Evolutionary conservation across 176 grass and related monocot species (phyloP).

Genomic region (Puccinellia tenuiflora): DNA sequence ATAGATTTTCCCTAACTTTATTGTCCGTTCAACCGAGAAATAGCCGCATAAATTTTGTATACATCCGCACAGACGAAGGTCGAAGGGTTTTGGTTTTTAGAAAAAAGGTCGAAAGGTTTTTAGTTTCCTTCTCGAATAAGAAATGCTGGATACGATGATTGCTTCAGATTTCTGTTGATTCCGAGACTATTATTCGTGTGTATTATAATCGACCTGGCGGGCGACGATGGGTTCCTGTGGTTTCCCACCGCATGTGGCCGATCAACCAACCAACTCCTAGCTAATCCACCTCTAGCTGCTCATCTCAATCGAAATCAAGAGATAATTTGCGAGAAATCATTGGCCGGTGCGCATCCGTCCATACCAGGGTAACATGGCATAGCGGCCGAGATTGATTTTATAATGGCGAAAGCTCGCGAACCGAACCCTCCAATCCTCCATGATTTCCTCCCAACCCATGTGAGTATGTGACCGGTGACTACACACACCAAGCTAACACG

Average conservation of each 20-base stretch:
- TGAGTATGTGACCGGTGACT: not conserved
- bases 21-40: too few species aligned
- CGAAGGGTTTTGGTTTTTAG: too few species aligned
- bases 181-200: not conserved
- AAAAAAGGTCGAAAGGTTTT: too few species aligned
- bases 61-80: too few species aligned
- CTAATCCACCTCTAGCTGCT: not conserved
- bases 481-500: not conserved
- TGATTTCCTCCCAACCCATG: slow-evolving; percentile 12
- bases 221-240: not conserved
- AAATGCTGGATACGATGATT: not conserved
- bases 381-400: slow-evolving; percentile 4
- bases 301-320: slow-evolving; percentile 5
- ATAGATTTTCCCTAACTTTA: too few species aligned
- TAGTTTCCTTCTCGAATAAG: not conserved
- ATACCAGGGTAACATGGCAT: slow-evolving; percentile 14
- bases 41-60: too few species aligned
- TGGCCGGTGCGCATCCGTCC: slow-evolving; percentile 10
- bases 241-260: slow-evolving; percentile 9
- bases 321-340: not conserved
- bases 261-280: not conserved
- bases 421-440: slow-evolving; percentile 4
- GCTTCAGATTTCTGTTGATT: not conserved
- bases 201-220: not conserved
- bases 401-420: slow-evolving; percentile 8